Conservation (phyloP, 352 stramenopile species). For the Globisporangium splendens region DNA sequence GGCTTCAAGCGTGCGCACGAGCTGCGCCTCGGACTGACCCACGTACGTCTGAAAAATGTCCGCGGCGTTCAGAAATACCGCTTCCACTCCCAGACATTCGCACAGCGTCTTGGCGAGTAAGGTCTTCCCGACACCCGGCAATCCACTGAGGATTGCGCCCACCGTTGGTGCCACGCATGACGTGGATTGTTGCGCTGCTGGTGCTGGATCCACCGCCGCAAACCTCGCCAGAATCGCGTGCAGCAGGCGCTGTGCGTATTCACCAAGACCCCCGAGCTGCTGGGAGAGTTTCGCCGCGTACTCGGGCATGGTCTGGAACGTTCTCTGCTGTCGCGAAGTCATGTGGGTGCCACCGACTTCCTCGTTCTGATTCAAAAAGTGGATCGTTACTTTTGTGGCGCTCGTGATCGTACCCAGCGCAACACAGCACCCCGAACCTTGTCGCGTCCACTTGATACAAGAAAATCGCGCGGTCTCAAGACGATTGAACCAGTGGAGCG, state of each 20-base stretch:
- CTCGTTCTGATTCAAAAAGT: conserved; percentile 17
- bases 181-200: not conserved
- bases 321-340: not conserved
- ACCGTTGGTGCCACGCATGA: conserved; percentile 24
- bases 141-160: conserved; percentile 60
- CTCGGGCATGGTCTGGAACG: conserved; percentile 23
- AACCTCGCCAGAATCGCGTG: conserved; percentile 26
- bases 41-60: conserved; percentile 94
- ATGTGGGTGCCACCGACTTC: not conserved
- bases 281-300: conserved; percentile 29
- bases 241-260: conserved; percentile 32
- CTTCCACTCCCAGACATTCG: conserved; percentile 30
- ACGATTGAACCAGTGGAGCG: conserved; percentile 47
- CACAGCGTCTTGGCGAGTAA: conserved; percentile 42
- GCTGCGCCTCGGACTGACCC: conserved; percentile 84
- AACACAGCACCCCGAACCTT: conserved; percentile 34
- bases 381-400: conserved; percentile 24
- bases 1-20: conserved; percentile 61
- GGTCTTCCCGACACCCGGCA: conserved; percentile 76
- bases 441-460: conserved; percentile 19
- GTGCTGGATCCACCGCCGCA: conserved; percentile 14
- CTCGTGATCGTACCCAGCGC: conserved; percentile 23
- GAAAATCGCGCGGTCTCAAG: conserved; percentile 30
- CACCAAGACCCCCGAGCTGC: conserved; percentile 37
- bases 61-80: conserved; percentile 70